Evolutionary conservation across 2,329 filamentous ascomycete species (phyloP), one percentile per base, ranked within the genome.

Genomic region (Phialophora expanda): DNA sequence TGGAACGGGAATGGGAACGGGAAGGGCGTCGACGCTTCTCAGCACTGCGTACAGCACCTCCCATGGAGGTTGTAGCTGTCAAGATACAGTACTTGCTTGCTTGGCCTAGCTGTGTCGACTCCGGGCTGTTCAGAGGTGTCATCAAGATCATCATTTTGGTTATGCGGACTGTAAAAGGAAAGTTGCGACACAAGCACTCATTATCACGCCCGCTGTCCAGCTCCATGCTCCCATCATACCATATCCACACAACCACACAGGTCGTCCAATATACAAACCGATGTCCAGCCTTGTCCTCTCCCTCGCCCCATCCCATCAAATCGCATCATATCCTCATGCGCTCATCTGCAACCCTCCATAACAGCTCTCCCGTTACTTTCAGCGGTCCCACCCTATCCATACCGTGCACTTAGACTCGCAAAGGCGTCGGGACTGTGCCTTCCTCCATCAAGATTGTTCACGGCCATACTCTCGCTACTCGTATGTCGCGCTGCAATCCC

Each of bases 391-490:
- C 51, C 38, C 7, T 30, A 55, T 28, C 53, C 53, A 17, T 79
- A 80, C 64, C 81, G 75, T 51, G 81, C 78, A 68, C 81, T 83
- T 69, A 84, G 70, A 73, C 76, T 82, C 26, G 81, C 80, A 75
- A 83, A 84, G 8, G 81, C 79, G 74, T 84, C 82, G 6, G 82
- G 82, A 69, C 81, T 83, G 69, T 83, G 81, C 38, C 82, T 75
- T 3, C 82, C 82, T 61, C 72, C 80, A 64, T 83, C 80, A 44
- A 81, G 72, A 14, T 78, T 78, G 58, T 76, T 81, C 62, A 83
- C 76, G 68, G 82, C 80, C 46, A 83, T 78, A 58, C 82, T 83
- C 56, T 80, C 81, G 66, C 81, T 78, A 72, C 81, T 83, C 72
- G 81, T 48, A 58, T 73, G 70, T 56, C 67, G 30, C 9, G 64